Base-by-base conservation (phyloP, 192 early-diverging fungal species). In the Oehlia diaphana region DNA sequence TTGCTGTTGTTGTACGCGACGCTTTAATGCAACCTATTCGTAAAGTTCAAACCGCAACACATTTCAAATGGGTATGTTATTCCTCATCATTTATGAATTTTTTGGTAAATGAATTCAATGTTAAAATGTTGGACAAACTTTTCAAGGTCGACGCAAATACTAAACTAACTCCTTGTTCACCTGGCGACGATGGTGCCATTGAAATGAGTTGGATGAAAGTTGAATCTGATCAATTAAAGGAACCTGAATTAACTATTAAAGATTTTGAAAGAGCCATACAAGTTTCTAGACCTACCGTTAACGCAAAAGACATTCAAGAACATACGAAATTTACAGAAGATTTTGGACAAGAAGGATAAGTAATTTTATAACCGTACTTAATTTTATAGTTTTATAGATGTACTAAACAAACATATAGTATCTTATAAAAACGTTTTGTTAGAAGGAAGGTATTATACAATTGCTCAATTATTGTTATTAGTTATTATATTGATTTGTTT, bases 21-120 rank as follows among this genome's bases (percentile, higher is more conserved):
- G 98, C 98, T 9, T 85, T 99, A 81, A 98, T 98, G 96, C 93
- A 96, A 87, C 98, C 97, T 10, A 92, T 99, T 53, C 90, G 97
- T 39, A 98, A 98, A 82, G 96, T 99, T 5, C 98, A 98, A 83
- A 84, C 89, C 74, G 94, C 96, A 37, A 98, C 95, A 44, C 96
- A 97, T 82, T 98, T 97, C 83, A 94, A 94, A 84, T 86, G 89
- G 81, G 93, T 92, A 81, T 62, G 77, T 58, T 50, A 64, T 35
- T 12, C 19, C 23, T 63, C 14, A 6, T n/a, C 19, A 14, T 26
- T 44, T 39, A 44, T 10, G 19, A 23, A 26, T 26, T 5, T 64
- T 35, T 65, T 16, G n/a, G 19, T 4, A n/a, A 31, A 81, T 7
- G 33, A 39, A 23, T 50, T 33, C 39, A 33, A 33, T 58, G 68